These are phyloP conservation scores for Russula abietina DNA, from an alignment of 768 basidiomycete species.

Conservation along the genomic window DNA sequence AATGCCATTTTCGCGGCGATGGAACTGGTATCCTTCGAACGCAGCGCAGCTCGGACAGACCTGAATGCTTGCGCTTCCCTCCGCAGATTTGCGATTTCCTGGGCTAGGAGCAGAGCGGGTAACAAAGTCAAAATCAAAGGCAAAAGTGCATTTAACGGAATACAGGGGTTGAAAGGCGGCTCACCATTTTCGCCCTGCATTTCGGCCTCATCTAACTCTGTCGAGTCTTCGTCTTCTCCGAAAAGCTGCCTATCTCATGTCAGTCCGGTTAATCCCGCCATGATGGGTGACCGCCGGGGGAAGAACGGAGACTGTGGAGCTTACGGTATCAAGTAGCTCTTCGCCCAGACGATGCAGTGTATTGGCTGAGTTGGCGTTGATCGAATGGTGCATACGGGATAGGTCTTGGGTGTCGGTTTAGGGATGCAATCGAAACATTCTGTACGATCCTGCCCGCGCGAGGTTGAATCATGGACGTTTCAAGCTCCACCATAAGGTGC, in stretches of 20 bases:
- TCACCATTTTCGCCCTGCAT: constrained; percentile 90
- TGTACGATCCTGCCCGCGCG: constrained; percentile 56
- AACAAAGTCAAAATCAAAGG: background rate
- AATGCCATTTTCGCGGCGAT: constrained; percentile 69
- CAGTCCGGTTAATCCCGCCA: background rate
- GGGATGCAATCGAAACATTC: constrained; percentile 97
- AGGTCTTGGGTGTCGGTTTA: constrained; percentile 89
- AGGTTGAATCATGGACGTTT: background rate
- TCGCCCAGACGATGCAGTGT: constrained; percentile 99
- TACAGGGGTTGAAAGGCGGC: constrained; percentile 13
- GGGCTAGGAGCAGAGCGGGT: constrained; percentile 43
- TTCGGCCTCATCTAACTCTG: constrained; percentile 87
- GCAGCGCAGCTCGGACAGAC: constrained; percentile 66
- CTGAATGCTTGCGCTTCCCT: constrained; percentile 87
- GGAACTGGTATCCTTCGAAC: constrained; percentile 34
- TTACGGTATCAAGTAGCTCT: constrained; percentile 90
- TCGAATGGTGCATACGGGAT: constrained; percentile 96
- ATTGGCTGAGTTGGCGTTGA: constrained; percentile 96
- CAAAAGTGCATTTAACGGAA: background rate
- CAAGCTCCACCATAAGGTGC: constrained; percentile 8
- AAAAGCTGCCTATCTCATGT: constrained; percentile 68
- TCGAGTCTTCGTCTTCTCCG: constrained; percentile 84
- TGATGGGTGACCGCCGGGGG: background rate
- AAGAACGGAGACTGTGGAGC: constrained; percentile 27
- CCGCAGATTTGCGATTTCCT: constrained; percentile 84